Conservation (phyloP, 108 stramenopile species). For the Aurantiochytrium sp. region DNA sequence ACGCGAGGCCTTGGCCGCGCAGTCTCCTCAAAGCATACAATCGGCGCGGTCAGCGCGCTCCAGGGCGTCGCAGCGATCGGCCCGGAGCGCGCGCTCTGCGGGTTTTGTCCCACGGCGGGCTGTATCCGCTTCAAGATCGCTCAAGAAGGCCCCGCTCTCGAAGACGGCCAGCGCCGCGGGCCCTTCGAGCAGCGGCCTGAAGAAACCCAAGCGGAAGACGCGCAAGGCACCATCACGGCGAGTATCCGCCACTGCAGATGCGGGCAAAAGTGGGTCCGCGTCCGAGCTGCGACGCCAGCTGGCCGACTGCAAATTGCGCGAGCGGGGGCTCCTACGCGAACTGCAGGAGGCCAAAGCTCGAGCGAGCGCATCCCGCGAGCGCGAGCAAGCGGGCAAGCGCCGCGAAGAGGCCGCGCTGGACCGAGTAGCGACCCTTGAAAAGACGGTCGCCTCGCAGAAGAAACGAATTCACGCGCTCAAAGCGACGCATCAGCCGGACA, state of each 20-base stretch:
- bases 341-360: background rate
- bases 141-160: too few species aligned
- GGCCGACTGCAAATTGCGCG: background rate
- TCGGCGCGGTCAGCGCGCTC: too few species aligned
- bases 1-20: too few species aligned
- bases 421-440: background rate
- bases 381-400: background rate
- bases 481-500: background rate
- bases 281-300: background rate
- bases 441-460: background rate
- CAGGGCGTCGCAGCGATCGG: too few species aligned
- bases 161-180: too few species aligned
- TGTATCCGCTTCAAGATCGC: too few species aligned
- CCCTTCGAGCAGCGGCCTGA: too few species aligned
- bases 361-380: background rate
- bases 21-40: too few species aligned
- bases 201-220: too few species aligned
- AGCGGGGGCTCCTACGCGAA: background rate
- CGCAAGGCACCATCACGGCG: too few species aligned
- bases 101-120: too few species aligned
- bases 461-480: background rate
- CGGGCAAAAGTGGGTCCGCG: background rate
- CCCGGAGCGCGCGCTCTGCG: too few species aligned
- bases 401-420: background rate
- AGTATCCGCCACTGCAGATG: background rate